Percentiles rank a stretch among this genome's conserved stretches.
These are phyloP conservation scores for Phytophthora rubi DNA, from an alignment of 352 stramenopile species.

Conservation along the genomic window DNA sequence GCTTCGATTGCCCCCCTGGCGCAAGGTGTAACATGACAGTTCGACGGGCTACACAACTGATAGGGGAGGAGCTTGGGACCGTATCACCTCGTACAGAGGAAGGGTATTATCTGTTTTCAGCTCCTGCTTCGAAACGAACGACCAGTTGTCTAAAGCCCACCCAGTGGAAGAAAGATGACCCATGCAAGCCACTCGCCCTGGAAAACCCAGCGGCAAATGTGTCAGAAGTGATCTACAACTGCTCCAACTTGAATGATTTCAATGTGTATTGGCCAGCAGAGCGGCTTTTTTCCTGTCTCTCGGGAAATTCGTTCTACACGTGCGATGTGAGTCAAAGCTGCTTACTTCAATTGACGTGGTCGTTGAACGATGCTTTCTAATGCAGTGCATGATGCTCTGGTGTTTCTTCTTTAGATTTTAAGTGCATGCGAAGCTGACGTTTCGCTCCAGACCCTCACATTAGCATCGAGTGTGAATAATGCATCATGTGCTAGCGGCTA, in stretches of 20 bases:
- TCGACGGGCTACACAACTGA: slow-evolving; percentile 57
- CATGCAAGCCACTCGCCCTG: slow-evolving; percentile 47
- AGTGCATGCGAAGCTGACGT: slow-evolving; percentile 59
- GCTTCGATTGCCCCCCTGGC: slow-evolving; percentile 59
- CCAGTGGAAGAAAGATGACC: slow-evolving; percentile 55
- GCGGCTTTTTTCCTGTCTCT: slow-evolving; percentile 67
- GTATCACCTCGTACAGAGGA: slow-evolving; percentile 57
- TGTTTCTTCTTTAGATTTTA: slow-evolving; percentile 36
- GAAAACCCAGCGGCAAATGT: slow-evolving; percentile 23
- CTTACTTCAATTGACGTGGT: not conserved
- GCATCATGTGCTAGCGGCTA: slow-evolving; percentile 55
- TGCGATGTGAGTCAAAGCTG: slow-evolving; percentile 52
- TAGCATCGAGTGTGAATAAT: slow-evolving; percentile 27
- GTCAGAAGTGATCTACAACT: slow-evolving; percentile 50
- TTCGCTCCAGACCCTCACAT: slow-evolving; percentile 39
- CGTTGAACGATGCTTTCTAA: not conserved
- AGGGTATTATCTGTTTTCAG: slow-evolving; percentile 64
- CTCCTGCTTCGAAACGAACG: slow-evolving; percentile 48
- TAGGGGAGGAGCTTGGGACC: slow-evolving; percentile 52
- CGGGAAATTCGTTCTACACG: slow-evolving; percentile 60
- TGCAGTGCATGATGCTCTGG: not conserved
- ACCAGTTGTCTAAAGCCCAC: slow-evolving; percentile 36
- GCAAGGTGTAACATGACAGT: slow-evolving; percentile 59
- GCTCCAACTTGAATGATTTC: slow-evolving; percentile 43
- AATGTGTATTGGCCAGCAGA: slow-evolving; percentile 63